Percentiles rank a stretch among this genome's conserved stretches.
These are phyloP conservation scores for Erodium maritimum DNA, from an alignment of 345 rosid species.

Conservation along the genomic window DNA sequence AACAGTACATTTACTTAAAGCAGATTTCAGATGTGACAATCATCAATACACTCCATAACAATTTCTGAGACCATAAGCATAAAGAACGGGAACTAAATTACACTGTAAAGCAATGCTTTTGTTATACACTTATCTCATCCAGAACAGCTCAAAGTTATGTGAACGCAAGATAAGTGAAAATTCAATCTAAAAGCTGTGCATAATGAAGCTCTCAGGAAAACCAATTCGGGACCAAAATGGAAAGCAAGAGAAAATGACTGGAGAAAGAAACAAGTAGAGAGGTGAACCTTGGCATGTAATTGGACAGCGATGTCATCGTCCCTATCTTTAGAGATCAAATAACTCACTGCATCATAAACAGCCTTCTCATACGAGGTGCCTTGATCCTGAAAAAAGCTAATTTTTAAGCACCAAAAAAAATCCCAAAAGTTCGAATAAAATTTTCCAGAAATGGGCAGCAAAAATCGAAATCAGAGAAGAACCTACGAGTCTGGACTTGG, in stretches of 20 bases:
- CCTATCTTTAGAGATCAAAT: constrained; percentile 42
- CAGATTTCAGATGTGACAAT: too few relatives aligned
- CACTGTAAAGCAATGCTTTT: too few relatives aligned
- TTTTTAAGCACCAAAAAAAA: not conserved
- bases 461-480: not conserved
- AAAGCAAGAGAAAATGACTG: not conserved
- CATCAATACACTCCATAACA: too few relatives aligned
- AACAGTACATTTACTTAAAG: too few relatives aligned
- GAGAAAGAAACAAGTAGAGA: not conserved
- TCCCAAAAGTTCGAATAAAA: not conserved
- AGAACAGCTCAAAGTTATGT: too few relatives aligned
- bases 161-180: too few relatives aligned
- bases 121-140: too few relatives aligned
- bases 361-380: constrained; percentile 69
- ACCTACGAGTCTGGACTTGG: constrained; percentile 47
- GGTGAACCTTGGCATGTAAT: constrained; percentile 46
- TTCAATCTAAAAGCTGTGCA: not conserved
- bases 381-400: constrained; percentile 31
- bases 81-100: too few relatives aligned
- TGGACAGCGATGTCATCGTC: constrained; percentile 63
- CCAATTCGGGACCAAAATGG: not conserved
- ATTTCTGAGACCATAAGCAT: too few relatives aligned
- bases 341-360: constrained; percentile 42
- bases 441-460: not conserved
- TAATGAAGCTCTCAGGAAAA: not conserved